Evolutionary conservation across 2,329 filamentous ascomycete genomes (phyloP).

Genomic region (Fusarium equiseti): DNA sequence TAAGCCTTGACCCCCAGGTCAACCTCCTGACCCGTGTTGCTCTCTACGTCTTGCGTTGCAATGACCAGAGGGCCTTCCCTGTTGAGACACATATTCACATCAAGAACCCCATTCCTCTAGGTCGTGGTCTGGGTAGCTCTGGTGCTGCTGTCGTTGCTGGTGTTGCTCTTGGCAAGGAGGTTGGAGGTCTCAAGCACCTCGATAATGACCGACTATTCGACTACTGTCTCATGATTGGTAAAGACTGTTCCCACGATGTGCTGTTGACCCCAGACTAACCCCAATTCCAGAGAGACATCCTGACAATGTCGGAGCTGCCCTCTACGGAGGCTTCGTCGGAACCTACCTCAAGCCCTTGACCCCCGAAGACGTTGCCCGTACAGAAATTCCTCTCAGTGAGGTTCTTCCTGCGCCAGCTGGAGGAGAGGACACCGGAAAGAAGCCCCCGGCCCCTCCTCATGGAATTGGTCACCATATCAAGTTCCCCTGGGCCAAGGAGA

Average conservation of each 20-base stretch:
- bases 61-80: conserved; percentile 87
- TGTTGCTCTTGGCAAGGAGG: conserved; percentile 91
- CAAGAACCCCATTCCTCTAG: conserved; percentile 93
- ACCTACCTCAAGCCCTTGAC: conserved; percentile 95
- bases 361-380: conserved; percentile 88
- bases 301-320: conserved; percentile 93
- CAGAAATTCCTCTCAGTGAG: conserved; percentile 94
- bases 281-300: conserved; percentile 78
- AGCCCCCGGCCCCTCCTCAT: conserved; percentile 87
- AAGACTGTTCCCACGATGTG: conserved; percentile 36
- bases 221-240: conserved; percentile 96
- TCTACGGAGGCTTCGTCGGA: conserved; percentile 96
- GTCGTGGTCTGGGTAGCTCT: conserved; percentile 92
- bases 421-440: conserved; percentile 88
- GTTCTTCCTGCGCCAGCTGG: conserved; percentile 91
- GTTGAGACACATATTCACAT: conserved; percentile 91
- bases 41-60: conserved; percentile 93
- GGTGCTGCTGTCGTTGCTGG: conserved; percentile 96
- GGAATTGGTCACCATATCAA: conserved; percentile 97
- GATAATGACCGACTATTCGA: conserved; percentile 88
- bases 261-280: conserved; percentile 21
- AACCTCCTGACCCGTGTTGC: conserved; percentile 96
- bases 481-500: conserved; percentile 92
- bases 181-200: conserved; percentile 80
- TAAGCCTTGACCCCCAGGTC: conserved; percentile 83